These are phyloP conservation scores for Rhizopus arrhizus DNA, from an alignment of 371 early-diverging fungal species.

Conservation along the genomic window DNA sequence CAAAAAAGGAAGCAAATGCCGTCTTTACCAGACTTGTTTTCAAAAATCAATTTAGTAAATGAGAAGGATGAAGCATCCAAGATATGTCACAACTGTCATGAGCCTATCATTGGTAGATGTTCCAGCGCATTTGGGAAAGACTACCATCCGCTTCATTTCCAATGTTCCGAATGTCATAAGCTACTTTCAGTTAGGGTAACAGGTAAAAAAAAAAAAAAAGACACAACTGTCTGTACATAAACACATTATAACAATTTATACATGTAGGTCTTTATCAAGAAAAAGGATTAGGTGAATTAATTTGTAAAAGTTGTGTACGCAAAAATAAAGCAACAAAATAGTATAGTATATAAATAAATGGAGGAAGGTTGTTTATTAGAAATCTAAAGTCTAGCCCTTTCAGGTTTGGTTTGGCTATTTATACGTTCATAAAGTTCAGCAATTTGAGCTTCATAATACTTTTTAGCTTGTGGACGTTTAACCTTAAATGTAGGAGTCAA, in stretches of 20 bases:
- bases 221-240: not conserved
- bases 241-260: not conserved
- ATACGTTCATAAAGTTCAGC: slow-evolving; percentile 61
- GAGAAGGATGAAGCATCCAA: slow-evolving; percentile 10
- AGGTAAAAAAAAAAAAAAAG: slow-evolving; percentile 15
- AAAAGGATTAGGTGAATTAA: slow-evolving; percentile 13
- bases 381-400: slow-evolving; percentile 29
- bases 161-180: slow-evolving; percentile 53
- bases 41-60: not conserved
- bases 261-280: slow-evolving; percentile 24
- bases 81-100: slow-evolving; percentile 38
- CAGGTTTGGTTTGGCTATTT: slow-evolving; percentile 21
- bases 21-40: not conserved
- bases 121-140: slow-evolving; percentile 50
- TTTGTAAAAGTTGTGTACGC: slow-evolving; percentile 27
- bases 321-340: slow-evolving; percentile 12
- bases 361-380: not conserved
- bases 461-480: slow-evolving; percentile 74
- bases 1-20: slow-evolving; percentile 3
- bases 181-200: slow-evolving; percentile 29
- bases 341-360: not conserved
- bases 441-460: slow-evolving; percentile 64
- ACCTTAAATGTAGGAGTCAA: slow-evolving; percentile 77
- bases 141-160: slow-evolving; percentile 61
- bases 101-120: slow-evolving; percentile 52